Evolutionary conservation across 108 stramenopile genomes (phyloP).

Genomic region (Cyclostephanos invisitatus): DNA sequence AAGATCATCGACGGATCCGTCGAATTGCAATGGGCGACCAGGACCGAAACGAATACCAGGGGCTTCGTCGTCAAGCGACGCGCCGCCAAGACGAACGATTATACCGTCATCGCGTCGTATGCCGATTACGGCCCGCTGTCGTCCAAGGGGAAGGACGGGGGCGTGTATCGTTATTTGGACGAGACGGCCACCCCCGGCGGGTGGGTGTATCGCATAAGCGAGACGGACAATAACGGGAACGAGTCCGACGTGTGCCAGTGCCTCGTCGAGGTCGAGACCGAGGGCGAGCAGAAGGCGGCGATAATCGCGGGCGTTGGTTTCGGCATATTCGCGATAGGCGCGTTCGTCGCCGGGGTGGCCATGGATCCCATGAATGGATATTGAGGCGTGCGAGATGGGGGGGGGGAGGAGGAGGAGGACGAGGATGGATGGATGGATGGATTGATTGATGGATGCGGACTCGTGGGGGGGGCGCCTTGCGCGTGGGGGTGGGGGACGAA

Average conservation of each 20-base stretch:
- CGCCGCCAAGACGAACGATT: conserved; percentile 80
- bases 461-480: no score
- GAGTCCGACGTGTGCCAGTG: conserved; percentile 85
- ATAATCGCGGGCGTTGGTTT: conserved; percentile 81
- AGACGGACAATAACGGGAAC: conserved; percentile 67
- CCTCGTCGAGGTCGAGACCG: conserved; percentile 87
- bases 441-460: no score
- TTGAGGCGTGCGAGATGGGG: background rate
- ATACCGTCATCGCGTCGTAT: conserved; percentile 65
- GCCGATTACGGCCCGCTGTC: conserved; percentile 79
- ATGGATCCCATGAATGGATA: conserved; percentile 68
- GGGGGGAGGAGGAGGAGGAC: no score
- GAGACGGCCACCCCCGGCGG: conserved; percentile 65
- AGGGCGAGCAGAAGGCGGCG: conserved; percentile 80
- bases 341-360: conserved; percentile 75
- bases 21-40: conserved; percentile 86
- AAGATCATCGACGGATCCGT: conserved; percentile 76
- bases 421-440: no score
- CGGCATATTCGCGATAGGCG: conserved; percentile 57
- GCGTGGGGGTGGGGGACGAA: no score
- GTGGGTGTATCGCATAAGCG: conserved; percentile 89
- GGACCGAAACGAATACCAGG: conserved; percentile 67
- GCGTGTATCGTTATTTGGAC: conserved; percentile 78
- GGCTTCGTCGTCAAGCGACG: conserved; percentile 87
- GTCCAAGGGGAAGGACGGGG: conserved; percentile 74